Evolutionary conservation across 805 yeast genomes (phyloP).

Genomic region (Candida arabinofermentans): DNA sequence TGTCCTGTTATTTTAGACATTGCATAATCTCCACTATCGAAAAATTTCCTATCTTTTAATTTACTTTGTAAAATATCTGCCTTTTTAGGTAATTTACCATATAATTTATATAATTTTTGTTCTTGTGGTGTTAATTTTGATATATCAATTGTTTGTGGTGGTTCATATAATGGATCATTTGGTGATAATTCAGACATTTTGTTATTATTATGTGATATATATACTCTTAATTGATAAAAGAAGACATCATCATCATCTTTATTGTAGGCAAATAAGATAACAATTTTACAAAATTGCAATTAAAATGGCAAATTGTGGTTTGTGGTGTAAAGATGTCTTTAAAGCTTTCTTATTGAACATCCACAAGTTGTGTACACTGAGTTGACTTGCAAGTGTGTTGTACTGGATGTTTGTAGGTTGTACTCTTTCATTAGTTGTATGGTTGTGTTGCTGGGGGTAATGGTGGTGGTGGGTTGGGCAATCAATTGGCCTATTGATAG

Average conservation of each 20-base stretch:
- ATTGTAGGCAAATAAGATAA: no score
- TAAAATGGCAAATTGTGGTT: no score
- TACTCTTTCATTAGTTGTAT: no score
- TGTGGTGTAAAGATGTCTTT: no score
- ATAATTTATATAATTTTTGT: slow-evolving; percentile 67
- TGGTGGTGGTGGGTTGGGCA: background rate
- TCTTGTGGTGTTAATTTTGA: slow-evolving; percentile 73
- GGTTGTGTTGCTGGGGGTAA: no score
- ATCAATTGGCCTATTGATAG: slow-evolving; percentile 11
- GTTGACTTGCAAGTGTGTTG: background rate
- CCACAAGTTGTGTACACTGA: background rate
- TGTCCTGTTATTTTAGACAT: slow-evolving; percentile 64
- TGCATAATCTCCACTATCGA: slow-evolving; percentile 94
- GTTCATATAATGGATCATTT: slow-evolving; percentile 50
- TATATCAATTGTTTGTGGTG: slow-evolving; percentile 38
- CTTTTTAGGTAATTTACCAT: slow-evolving; percentile 82
- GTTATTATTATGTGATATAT: background rate
- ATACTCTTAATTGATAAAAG: background rate
- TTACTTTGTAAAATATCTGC: slow-evolving; percentile 72
- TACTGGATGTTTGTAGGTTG: no score
- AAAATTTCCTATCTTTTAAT: slow-evolving; percentile 83
- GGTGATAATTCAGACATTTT: slow-evolving; percentile 21
- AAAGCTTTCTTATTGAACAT: background rate
- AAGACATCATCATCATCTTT: no score
- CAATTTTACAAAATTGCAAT: no score